phyloP scores from a whole-genome alignment of 1,284 basidiomycete genomes.

The Xanthoconium separans region DNA sequence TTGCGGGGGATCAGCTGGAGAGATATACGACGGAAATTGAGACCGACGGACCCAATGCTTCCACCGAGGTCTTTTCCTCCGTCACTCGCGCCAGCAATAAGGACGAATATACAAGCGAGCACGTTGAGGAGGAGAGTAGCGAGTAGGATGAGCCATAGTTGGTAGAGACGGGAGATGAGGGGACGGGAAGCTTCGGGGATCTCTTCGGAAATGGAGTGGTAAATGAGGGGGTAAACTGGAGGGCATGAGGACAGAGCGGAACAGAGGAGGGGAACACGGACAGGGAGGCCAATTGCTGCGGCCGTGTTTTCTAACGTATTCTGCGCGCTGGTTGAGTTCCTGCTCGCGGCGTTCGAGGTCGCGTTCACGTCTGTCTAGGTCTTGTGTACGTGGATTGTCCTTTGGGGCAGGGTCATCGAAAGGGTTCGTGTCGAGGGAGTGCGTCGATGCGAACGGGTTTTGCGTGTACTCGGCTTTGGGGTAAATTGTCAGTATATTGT shows the following conservation, averaged over 20 bases:
- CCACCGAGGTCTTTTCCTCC: slow-evolving; percentile 81
- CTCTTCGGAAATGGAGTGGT: slow-evolving; percentile 88
- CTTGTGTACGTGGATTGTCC: slow-evolving; percentile 7
- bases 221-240: slow-evolving; percentile 90
- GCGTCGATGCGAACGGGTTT: slow-evolving; percentile 81
- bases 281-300: slow-evolving; percentile 90
- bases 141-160: slow-evolving; percentile 82
- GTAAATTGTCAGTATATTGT: no score
- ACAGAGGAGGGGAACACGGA: slow-evolving; percentile 36
- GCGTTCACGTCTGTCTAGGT: slow-evolving; percentile 70
- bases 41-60: slow-evolving; percentile 68
- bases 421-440: slow-evolving; percentile 79
- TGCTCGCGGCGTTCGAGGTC: slow-evolving; percentile 79
- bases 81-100: slow-evolving; percentile 73
- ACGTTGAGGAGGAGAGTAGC: slow-evolving; percentile 86
- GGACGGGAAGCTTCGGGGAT: slow-evolving; percentile 81
- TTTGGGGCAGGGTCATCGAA: slow-evolving; percentile 70
- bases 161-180: slow-evolving; percentile 83
- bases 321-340: slow-evolving; percentile 64
- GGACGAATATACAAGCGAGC: slow-evolving; percentile 85
- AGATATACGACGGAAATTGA: slow-evolving; percentile 22
- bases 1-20: slow-evolving; percentile 33
- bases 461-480: slow-evolving; percentile 45
- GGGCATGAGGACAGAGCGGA: slow-evolving; percentile 21
- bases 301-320: slow-evolving; percentile 77